Evolutionary conservation across 345 rosid genomes (phyloP).

Genomic region (Brassica napus): Da-Ae NC_063435.1:26555501-26556000

Average conservation of each 20-base stretch:
- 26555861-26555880: constrained; percentile 52
- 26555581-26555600: constrained; percentile 95
- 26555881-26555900: constrained; percentile 76
- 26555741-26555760: constrained; percentile 83
- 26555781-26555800: constrained; percentile 77
- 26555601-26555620: constrained; percentile 97
- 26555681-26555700: neutral
- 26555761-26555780: constrained; percentile 96
- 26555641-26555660: constrained; percentile 8
- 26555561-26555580: constrained; percentile 97
- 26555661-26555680: constrained; percentile 2
- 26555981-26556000: constrained; percentile 30
- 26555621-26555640: constrained; percentile 60
- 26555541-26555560: constrained; percentile 1
- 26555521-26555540: neutral
- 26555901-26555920: constrained; percentile 11
- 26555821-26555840: no score
- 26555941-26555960: constrained; percentile 24
- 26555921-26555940: constrained; percentile 19
- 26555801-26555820: neutral
- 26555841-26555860: neutral
- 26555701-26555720: constrained; percentile 77
- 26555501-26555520: no score
- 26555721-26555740: constrained; percentile 88
- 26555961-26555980: neutral